phyloP scores from a whole-genome alignment of 192 early-diverging fungal genomes.

The Mortierella claussenii region DNA sequence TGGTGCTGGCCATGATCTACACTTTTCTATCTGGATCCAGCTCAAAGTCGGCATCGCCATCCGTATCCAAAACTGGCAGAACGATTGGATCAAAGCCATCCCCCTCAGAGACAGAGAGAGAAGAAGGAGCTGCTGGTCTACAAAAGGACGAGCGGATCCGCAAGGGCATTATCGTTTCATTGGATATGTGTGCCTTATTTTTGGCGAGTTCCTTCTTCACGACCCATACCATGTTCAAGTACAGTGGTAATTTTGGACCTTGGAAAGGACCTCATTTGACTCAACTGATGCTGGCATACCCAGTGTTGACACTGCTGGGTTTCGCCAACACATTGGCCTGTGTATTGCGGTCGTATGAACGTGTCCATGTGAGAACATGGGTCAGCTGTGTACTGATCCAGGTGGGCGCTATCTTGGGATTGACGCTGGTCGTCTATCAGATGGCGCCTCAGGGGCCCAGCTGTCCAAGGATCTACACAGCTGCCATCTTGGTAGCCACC shows the following conservation, averaged over 20 bases:
- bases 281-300: constrained; percentile 63
- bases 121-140: constrained; percentile 9
- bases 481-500: constrained; percentile 42
- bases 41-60: not conserved
- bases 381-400: constrained; percentile 49
- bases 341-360: constrained; percentile 47
- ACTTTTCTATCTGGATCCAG: constrained; percentile 13
- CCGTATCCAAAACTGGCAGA: too few species aligned
- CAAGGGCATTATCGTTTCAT: constrained; percentile 53
- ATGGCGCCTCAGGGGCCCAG: constrained; percentile 37
- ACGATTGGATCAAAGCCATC: not conserved
- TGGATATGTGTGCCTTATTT: constrained; percentile 62
- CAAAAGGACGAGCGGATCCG: constrained; percentile 42
- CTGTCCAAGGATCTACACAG: constrained; percentile 48
- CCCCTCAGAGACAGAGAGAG: not conserved
- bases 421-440: constrained; percentile 57
- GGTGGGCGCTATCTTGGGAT: constrained; percentile 25
- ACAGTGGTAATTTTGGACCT: constrained; percentile 66
- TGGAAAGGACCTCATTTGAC: constrained; percentile 67
- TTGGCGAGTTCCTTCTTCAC: constrained; percentile 63
- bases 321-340: constrained; percentile 57
- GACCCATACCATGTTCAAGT: constrained; percentile 57
- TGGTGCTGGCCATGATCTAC: constrained; percentile 46
- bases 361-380: constrained; percentile 39
- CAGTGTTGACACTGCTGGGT: constrained; percentile 60